Percentiles rank a stretch among this genome's conserved stretches.
Evolutionary conservation across 1,139 yeast genomes (phyloP).

Genomic region (Suhomyces coccinellae): DNA sequence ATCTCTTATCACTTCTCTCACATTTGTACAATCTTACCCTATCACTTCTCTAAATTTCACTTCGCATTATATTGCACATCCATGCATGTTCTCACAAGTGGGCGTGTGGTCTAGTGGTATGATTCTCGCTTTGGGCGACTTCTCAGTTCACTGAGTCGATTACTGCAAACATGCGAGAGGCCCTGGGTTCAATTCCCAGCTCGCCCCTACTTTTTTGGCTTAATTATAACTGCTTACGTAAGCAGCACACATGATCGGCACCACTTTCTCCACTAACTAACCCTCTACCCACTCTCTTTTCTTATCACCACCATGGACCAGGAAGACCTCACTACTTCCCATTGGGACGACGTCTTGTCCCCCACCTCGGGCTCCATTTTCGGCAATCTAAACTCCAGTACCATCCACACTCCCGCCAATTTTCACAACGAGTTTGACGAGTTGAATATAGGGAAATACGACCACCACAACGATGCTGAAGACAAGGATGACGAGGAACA

Average conservation of each 20-base stretch:
- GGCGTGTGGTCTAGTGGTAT: slow-evolving; percentile 27
- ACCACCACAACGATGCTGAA: slow-evolving; percentile 15
- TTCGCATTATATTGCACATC: background rate
- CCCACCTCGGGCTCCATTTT: slow-evolving; percentile 16
- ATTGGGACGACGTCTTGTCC: slow-evolving; percentile 28
- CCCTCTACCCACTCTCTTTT: background rate
- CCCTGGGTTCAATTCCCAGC: slow-evolving; percentile 26
- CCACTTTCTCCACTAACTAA: background rate
- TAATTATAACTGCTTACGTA: background rate
- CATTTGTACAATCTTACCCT: no score
- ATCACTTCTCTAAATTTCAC: no score
- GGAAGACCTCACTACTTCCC: slow-evolving; percentile 31
- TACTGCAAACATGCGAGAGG: slow-evolving; percentile 20
- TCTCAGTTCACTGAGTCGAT: slow-evolving; percentile 5
- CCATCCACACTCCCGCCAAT: slow-evolving; percentile 16
- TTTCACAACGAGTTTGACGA: slow-evolving; percentile 30
- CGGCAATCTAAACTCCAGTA: slow-evolving; percentile 9
- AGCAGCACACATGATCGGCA: background rate
- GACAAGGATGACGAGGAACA: slow-evolving; percentile 23
- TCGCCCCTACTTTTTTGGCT: slow-evolving; percentile 16
- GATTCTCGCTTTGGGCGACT: slow-evolving; percentile 22
- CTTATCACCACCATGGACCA: slow-evolving; percentile 18
- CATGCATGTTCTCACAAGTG: slow-evolving; percentile 1
- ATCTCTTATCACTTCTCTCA: no score
- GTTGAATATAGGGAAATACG: slow-evolving; percentile 25